Evolutionary conservation across 768 basidiomycete genomes (phyloP).

Genomic region (Boletales sp.): DNA sequence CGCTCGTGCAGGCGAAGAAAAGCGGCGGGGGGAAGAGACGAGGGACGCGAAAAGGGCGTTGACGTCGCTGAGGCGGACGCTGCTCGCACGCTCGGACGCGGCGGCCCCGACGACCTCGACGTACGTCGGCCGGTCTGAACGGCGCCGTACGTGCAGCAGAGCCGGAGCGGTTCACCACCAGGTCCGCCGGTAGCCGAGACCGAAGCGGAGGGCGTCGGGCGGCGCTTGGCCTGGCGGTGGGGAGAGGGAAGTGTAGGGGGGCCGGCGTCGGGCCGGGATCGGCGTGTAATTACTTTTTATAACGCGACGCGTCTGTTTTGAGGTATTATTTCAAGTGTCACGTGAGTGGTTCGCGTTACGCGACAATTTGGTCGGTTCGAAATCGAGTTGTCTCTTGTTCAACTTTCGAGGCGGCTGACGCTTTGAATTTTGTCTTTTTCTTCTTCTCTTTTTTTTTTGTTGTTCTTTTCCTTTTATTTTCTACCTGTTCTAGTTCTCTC

Average conservation of each 20-base stretch:
- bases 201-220: slow-evolving; percentile 61
- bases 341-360: slow-evolving; percentile 39
- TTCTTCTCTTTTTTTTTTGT: slow-evolving; percentile 16
- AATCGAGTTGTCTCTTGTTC: slow-evolving; percentile 9
- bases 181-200: slow-evolving; percentile 36
- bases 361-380: slow-evolving; percentile 25
- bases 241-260: slow-evolving; percentile 43
- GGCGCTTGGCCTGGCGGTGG: slow-evolving; percentile 35
- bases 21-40: slow-evolving; percentile 22
- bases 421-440: slow-evolving; percentile 21
- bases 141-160: too few species aligned
- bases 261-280: slow-evolving; percentile 49
- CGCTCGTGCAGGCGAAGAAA: slow-evolving; percentile 9
- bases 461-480: slow-evolving; percentile 20
- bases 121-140: slow-evolving; percentile 71
- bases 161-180: too few species aligned
- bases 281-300: slow-evolving; percentile 31
- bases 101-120: slow-evolving; percentile 13
- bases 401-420: slow-evolving; percentile 33
- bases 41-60: slow-evolving; percentile 65
- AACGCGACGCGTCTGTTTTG: slow-evolving; percentile 37
- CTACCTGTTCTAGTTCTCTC: slow-evolving; percentile 25
- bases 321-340: slow-evolving; percentile 31
- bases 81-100: slow-evolving; percentile 52
- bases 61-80: slow-evolving; percentile 56